Percentiles rank a stretch among this genome's conserved stretches.
Evolutionary conservation across 2,329 filamentous ascomycete species (phyloP).

Genomic region (Clonostachys chloroleuca): DNA sequence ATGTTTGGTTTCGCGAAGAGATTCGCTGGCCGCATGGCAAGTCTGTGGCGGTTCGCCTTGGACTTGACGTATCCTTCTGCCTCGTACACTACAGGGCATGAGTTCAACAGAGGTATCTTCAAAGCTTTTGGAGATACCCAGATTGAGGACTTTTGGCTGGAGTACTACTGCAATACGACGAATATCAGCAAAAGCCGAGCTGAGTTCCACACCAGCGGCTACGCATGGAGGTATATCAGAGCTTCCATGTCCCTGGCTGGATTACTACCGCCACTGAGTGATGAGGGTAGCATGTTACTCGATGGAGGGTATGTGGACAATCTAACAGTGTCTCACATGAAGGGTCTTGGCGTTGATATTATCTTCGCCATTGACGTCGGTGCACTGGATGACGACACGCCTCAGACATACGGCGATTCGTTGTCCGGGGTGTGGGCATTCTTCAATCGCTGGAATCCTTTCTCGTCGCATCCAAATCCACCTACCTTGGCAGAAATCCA

Average conservation of each 20-base stretch:
- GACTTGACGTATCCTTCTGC: slow-evolving; percentile 95
- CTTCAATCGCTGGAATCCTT: slow-evolving; percentile 94
- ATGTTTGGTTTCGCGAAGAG: slow-evolving; percentile 98
- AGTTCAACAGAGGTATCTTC: slow-evolving; percentile 98
- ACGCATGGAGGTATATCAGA: slow-evolving; percentile 94
- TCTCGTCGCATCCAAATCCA: slow-evolving; percentile 83
- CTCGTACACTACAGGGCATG: slow-evolving; percentile 96
- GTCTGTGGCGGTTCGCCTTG: slow-evolving; percentile 96
- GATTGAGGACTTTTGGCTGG: slow-evolving; percentile 98
- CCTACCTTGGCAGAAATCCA: slow-evolving; percentile 96
- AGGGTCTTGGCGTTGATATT: slow-evolving; percentile 83
- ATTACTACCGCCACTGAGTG: slow-evolving; percentile 86
- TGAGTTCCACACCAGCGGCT: slow-evolving; percentile 93
- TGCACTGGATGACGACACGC: slow-evolving; percentile 83
- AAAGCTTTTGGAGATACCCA: slow-evolving; percentile 96
- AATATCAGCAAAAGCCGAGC: slow-evolving; percentile 93
- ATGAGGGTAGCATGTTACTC: slow-evolving; percentile 93
- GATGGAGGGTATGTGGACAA: slow-evolving; percentile 98
- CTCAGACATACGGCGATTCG: slow-evolving; percentile 89
- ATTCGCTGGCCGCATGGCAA: slow-evolving; percentile 97
- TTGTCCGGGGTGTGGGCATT: slow-evolving; percentile 94
- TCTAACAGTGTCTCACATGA: slow-evolving; percentile 95
- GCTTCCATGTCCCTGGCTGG: slow-evolving; percentile 97
- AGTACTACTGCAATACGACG: slow-evolving; percentile 98
- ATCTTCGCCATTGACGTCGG: slow-evolving; percentile 97